A percentile compares a stretch with the other conserved stretches of the same genome.
phyloP scores from a whole-genome alignment of 805 yeast genomes.

The Teunomyces lycoperdinae region DNA sequence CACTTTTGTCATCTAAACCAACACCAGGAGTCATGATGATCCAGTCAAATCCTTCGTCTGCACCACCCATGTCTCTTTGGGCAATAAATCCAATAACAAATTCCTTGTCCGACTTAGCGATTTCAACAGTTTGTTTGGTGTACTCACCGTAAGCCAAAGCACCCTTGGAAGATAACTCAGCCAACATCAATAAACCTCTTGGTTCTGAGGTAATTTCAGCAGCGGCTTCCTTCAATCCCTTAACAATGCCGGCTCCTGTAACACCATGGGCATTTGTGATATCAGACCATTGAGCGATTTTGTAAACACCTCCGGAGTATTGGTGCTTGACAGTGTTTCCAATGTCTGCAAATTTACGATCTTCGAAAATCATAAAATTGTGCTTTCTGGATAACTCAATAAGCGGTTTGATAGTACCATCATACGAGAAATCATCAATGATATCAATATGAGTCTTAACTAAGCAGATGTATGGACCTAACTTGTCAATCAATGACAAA shows the following conservation, averaged over 20 bases:
- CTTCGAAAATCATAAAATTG: constrained; percentile 90
- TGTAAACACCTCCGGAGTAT: constrained; percentile 85
- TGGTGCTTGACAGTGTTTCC: constrained; percentile 97
- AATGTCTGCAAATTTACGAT: constrained; percentile 96
- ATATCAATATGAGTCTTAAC: constrained; percentile 95
- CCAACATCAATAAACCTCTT: constrained; percentile 90
- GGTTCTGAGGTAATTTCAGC: constrained; percentile 70
- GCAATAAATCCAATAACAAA: constrained; percentile 98
- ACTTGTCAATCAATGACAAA: constrained; percentile 62
- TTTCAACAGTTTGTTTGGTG: constrained; percentile 82
- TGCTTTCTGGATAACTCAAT: constrained; percentile 72
- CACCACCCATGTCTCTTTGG: constrained; percentile 81
- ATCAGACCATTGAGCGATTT: constrained; percentile 92
- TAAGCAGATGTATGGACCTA: constrained; percentile 90
- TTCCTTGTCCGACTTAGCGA: constrained; percentile 75
- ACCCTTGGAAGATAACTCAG: constrained; percentile 93
- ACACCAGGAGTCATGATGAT: constrained; percentile 97
- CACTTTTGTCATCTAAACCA: constrained; percentile 96
- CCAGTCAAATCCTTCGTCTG: constrained; percentile 90
- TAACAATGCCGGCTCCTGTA: constrained; percentile 90
- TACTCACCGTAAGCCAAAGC: constrained; percentile 91
- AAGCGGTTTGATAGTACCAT: constrained; percentile 74
- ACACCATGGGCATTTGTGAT: constrained; percentile 97
- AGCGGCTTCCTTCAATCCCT: constrained; percentile 81
- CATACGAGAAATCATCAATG: constrained; percentile 82